Percentiles rank a stretch among this genome's conserved stretches.
Evolutionary conservation across 169 alveolate genomes (phyloP).

Genomic region (Plasmodium sp.): DNA sequence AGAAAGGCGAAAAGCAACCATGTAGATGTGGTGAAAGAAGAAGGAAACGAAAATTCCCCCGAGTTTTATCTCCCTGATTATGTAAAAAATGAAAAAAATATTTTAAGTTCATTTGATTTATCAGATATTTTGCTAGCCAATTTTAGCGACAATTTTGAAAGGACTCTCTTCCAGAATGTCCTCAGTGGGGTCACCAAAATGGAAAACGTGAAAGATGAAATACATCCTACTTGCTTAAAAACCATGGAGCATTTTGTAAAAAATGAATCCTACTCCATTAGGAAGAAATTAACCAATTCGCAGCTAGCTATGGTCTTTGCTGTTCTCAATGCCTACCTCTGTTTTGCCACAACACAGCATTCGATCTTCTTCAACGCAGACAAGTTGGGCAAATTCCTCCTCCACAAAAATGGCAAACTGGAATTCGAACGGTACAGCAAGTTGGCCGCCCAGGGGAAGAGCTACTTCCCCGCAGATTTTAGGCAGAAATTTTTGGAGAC

Average conservation of each 20-base stretch:
- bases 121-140: conserved; percentile 11
- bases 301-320: conserved; percentile 28
- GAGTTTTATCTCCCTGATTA: conserved; percentile 29
- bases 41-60: not conserved
- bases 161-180: conserved; percentile 16
- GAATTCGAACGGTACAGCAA: not conserved
- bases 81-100: conserved; percentile 16
- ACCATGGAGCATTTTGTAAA: conserved; percentile 9
- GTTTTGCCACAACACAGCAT: conserved; percentile 16
- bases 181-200: conserved; percentile 1
- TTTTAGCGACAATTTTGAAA: not conserved
- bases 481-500: conserved; percentile 15
- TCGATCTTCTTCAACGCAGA: not conserved
- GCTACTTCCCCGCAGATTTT: conserved; percentile 30
- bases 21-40: not conserved
- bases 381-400: conserved; percentile 13
- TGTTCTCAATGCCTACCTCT: conserved; percentile 56
- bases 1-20: conserved; percentile 23
- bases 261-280: not conserved
- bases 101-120: conserved; percentile 31
- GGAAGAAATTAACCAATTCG: conserved; percentile 4
- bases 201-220: conserved; percentile 18
- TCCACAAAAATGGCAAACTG: conserved; percentile 17
- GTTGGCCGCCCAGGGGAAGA: not conserved
- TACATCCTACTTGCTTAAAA: conserved; percentile 64